phyloP scores from a whole-genome alignment of 345 rosid species.

The Dovyalis caffra region DNA sequence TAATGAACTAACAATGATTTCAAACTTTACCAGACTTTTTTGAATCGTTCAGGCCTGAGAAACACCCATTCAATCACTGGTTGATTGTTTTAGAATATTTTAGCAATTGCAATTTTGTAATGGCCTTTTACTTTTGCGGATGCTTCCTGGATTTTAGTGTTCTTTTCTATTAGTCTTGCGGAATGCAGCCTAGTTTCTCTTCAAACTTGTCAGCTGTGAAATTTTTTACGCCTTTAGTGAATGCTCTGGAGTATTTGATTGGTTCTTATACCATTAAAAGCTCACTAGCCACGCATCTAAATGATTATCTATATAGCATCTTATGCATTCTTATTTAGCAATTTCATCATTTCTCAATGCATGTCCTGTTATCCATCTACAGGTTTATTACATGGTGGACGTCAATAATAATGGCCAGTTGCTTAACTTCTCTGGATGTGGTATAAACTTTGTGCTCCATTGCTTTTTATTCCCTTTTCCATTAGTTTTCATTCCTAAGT shows the following conservation, averaged over 20 bases:
- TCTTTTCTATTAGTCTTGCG: background rate
- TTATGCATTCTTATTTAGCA: background rate
- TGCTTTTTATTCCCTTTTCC: background rate
- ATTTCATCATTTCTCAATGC: background rate
- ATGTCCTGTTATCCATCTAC: constrained; percentile 28
- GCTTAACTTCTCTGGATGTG: constrained; percentile 87
- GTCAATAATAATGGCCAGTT: constrained; percentile 47
- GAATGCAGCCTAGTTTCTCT: background rate
- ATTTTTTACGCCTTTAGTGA: background rate
- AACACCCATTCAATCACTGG: background rate
- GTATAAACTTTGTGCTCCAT: constrained; percentile 40
- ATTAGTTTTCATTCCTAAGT: background rate
- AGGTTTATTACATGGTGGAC: constrained; percentile 92
- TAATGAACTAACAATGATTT: background rate
- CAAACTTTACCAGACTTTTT: too few species aligned
- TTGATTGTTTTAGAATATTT: background rate
- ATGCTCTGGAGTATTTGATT: background rate
- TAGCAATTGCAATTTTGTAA: background rate
- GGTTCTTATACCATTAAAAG: background rate
- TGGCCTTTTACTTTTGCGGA: background rate
- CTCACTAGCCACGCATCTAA: background rate
- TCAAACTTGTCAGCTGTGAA: background rate
- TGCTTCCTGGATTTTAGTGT: background rate
- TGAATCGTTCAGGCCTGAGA: too few species aligned
- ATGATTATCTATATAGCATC: background rate